Conservation (phyloP, 2,329 filamentous ascomycete genomes). For the Curvularia hawaiiensis region DNA sequence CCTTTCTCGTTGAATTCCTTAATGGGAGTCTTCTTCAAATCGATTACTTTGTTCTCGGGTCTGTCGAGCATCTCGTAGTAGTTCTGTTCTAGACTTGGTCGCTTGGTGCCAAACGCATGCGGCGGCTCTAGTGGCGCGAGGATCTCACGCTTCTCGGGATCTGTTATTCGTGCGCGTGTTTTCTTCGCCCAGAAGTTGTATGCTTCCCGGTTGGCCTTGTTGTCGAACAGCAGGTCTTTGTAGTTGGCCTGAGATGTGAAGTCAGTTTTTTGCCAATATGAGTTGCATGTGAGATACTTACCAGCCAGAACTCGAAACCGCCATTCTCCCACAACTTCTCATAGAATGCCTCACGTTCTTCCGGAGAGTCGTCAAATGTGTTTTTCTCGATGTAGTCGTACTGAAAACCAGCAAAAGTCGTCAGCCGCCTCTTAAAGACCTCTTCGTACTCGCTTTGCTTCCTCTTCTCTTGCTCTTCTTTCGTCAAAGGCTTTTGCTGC, state of each 20-base stretch:
- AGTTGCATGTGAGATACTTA: slow-evolving; percentile 41
- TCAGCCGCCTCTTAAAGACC: slow-evolving; percentile 60
- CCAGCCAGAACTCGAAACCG: slow-evolving; percentile 51
- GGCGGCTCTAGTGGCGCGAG: slow-evolving; percentile 53
- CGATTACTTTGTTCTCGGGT: slow-evolving; percentile 51
- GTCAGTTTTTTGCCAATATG: background rate
- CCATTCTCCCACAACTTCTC: slow-evolving; percentile 49
- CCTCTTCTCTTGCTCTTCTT: slow-evolving; percentile 56
- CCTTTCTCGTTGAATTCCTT: slow-evolving; percentile 47
- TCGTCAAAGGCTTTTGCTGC: slow-evolving; percentile 56
- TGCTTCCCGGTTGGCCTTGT: slow-evolving; percentile 50
- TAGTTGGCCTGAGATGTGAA: slow-evolving; percentile 28
- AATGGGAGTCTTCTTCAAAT: slow-evolving; percentile 51
- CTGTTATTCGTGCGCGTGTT: slow-evolving; percentile 49
- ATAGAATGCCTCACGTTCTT: slow-evolving; percentile 52
- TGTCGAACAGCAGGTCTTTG: slow-evolving; percentile 49
- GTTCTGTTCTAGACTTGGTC: slow-evolving; percentile 54
- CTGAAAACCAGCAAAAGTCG: slow-evolving; percentile 63
- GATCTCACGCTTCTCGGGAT: slow-evolving; percentile 53
- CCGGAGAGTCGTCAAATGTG: slow-evolving; percentile 55
- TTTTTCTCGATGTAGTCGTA: slow-evolving; percentile 62
- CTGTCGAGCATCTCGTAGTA: slow-evolving; percentile 54
- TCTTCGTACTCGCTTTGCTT: slow-evolving; percentile 48
- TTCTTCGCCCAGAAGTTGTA: slow-evolving; percentile 57
- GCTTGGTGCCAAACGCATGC: slow-evolving; percentile 54